Conservation (phyloP, 192 early-diverging fungal genomes). For the Thoreauomyces humboldtii region DNA sequence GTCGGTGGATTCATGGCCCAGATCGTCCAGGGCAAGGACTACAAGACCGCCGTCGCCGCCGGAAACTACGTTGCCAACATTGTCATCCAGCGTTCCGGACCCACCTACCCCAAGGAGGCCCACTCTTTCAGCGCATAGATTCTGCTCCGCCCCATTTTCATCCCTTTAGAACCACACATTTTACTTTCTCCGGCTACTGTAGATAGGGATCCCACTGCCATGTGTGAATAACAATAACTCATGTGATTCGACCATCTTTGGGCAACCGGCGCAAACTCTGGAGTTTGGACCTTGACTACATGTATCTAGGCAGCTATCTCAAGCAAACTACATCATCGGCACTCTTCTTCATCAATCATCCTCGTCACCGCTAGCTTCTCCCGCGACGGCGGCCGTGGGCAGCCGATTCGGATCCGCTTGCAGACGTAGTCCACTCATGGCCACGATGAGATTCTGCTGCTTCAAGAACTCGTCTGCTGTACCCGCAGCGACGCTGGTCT, state of each 20-base stretch:
- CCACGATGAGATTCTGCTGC: conserved; percentile 3
- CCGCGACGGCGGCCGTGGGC: no score
- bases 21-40: conserved; percentile 67
- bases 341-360: no score
- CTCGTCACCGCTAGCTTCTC: no score
- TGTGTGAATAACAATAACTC: no score
- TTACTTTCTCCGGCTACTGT: no score
- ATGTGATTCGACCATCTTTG: no score
- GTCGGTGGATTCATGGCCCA: conserved; percentile 89
- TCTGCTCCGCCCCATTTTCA: neutral
- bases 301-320: no score
- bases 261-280: no score
- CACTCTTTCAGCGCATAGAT: conserved; percentile 33
- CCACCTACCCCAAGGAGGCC: conserved; percentile 49
- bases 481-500: neutral
- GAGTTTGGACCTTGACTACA: no score
- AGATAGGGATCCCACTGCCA: no score
- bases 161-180: neutral
- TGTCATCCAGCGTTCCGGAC: conserved; percentile 69
- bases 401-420: no score
- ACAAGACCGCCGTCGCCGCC: conserved; percentile 72
- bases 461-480: conserved; percentile 3
- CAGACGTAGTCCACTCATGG: conserved; percentile 19
- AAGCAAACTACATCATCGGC: no score
- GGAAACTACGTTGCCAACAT: conserved; percentile 89